Evolutionary conservation across 2,329 filamentous ascomycete genomes (phyloP).

Genomic region (Capronia coronata): DNA sequence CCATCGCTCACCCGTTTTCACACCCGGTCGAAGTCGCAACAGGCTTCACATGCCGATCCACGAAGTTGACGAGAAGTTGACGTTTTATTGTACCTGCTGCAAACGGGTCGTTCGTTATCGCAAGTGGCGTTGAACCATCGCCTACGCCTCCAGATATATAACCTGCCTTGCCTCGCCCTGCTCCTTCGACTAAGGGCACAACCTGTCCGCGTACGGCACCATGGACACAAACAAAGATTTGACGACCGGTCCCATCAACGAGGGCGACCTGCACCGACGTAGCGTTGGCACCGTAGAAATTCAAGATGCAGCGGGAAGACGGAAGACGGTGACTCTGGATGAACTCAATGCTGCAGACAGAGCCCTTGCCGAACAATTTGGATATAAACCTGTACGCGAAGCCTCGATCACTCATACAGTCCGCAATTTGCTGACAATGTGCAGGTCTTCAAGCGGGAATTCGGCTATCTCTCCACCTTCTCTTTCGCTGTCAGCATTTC

Average conservation of each 20-base stretch:
- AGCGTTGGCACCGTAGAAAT: constrained; percentile 23
- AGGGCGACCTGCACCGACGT: constrained; percentile 14
- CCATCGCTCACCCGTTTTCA: constrained; percentile 1
- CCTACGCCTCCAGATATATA: background rate
- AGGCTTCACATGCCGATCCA: constrained; percentile 18
- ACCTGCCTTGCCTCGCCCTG: background rate
- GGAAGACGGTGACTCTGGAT: constrained; percentile 26
- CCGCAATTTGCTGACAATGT: background rate
- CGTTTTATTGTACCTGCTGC: constrained; percentile 16
- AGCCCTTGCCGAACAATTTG: constrained; percentile 31
- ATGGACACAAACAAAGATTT: constrained; percentile 12
- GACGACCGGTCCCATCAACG: constrained; percentile 10
- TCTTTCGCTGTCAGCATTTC: constrained; percentile 55
- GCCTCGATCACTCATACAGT: background rate
- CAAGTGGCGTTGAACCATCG: constrained; percentile 22
- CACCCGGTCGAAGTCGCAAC: constrained; percentile 6
- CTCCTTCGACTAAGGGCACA: background rate
- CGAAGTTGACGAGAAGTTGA: constrained; percentile 11
- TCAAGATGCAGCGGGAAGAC: constrained; percentile 19
- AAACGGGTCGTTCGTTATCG: constrained; percentile 25
- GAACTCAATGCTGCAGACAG: constrained; percentile 30
- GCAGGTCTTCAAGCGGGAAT: constrained; percentile 47
- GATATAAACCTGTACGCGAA: constrained; percentile 31
- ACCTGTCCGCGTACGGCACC: background rate
- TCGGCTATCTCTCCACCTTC: constrained; percentile 53